Base-by-base conservation (phyloP, 2,329 filamentous ascomycete genomes). In the Alternaria infectoria region DNA sequence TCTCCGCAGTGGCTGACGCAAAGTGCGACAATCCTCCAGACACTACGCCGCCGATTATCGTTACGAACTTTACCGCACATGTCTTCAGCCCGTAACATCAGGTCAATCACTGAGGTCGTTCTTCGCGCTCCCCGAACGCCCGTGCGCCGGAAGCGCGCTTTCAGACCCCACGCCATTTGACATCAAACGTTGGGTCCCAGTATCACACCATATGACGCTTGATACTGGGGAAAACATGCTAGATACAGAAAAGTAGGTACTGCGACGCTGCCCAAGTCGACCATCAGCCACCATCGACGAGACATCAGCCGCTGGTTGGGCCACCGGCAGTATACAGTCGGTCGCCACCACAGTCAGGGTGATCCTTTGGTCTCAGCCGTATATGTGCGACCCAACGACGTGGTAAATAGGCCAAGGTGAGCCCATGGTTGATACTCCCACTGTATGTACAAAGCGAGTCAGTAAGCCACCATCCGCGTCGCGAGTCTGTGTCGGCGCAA, bases 261-360 rank as follows among this genome's bases (percentile, higher is more conserved):
- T 26, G 40, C 43, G 44, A 26, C 40, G 49, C 49, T 36, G 49
- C 49, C 8, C 12, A 26, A 51, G 28, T 51, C 19, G 28, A 32
- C 28, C 28, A 40, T 30, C 19, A 52, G 9, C 19, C 49, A 36
- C 49, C 19, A 17, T 36, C 7, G 13, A 25, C 13, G 19, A 52
- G 30, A 15, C 32, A n/a, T 47, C 17, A 32, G 40, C 49, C 47
- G 55, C 21, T 32, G 23, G 44, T 40, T 13, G 43, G 54, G 54
- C 59, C 55, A 59, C 55, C 59, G 54, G 59, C 54, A 54, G 59
- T 62, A 62, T 49, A 28, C n/a, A 55, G 23, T 43, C 15, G 23
- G 26, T 58, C 47, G 36, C 56, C 54, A 51, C 55, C 49, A 59
- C 59, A 49, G 47, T 25, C 57, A 62, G 59, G 59, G 55, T 50